Percentiles rank a stretch among this genome's conserved stretches.
phyloP scores from a whole-genome alignment of 2,329 filamentous ascomycete genomes.

The Scedosporium aurantiacum region DNA sequence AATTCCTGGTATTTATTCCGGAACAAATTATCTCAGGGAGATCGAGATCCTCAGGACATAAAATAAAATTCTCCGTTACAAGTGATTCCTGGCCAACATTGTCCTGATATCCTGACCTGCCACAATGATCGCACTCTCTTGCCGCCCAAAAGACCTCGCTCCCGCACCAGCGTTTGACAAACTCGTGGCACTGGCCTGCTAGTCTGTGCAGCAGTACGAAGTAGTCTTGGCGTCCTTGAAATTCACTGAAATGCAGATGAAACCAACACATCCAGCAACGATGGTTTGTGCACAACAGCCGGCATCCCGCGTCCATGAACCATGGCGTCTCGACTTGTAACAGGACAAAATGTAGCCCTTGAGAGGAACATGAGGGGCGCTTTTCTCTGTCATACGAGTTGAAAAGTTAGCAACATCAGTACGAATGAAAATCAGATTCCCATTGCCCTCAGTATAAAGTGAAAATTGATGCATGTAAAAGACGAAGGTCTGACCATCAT shows the following conservation, averaged over 20 bases:
- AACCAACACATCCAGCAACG: neutral
- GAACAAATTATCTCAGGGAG: neutral
- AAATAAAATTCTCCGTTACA: neutral
- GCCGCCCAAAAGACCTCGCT: too few species aligned
- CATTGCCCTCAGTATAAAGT: too few species aligned
- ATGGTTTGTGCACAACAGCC: neutral
- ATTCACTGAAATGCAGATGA: neutral
- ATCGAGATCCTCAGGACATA: neutral
- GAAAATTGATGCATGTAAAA: too few species aligned
- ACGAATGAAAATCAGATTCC: too few species aligned
- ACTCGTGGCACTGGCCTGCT: neutral
- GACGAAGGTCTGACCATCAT: too few species aligned
- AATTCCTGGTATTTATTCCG: neutral
- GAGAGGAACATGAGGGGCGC: too few species aligned
- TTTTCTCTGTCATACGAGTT: too few species aligned
- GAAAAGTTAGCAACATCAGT: too few species aligned
- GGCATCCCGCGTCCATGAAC: neutral
- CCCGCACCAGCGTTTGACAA: neutral
- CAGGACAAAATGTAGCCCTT: too few species aligned
- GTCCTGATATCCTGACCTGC: neutral
- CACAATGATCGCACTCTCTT: neutral
- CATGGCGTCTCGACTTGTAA: neutral
- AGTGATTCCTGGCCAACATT: neutral
- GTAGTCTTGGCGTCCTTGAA: neutral
- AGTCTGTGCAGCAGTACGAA: neutral